Evolutionary conservation across 768 basidiomycete genomes (phyloP).

Genomic region (Guyanaporus albipodus): DNA sequence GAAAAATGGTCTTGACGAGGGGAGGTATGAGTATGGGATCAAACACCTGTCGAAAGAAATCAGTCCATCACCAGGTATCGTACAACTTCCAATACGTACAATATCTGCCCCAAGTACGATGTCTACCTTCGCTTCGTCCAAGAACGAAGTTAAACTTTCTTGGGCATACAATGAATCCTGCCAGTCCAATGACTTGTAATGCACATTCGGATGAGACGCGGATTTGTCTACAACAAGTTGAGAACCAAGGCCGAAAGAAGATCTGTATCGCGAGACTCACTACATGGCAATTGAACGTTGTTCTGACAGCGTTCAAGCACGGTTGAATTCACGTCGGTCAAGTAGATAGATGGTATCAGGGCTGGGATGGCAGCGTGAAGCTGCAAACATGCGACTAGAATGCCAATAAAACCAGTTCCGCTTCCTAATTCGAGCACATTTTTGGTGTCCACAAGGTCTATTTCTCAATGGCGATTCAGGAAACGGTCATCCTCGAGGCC

Average conservation of each 20-base stretch:
- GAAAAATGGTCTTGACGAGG: slow-evolving; percentile 45
- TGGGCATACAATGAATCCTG: slow-evolving; percentile 44
- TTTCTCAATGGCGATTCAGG: not conserved
- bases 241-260: not conserved
- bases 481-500: not conserved
- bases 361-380: slow-evolving; percentile 1
- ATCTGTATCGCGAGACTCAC: slow-evolving; percentile 38
- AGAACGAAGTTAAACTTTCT: slow-evolving; percentile 15
- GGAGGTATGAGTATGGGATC: slow-evolving; percentile 60
- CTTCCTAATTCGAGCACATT: slow-evolving; percentile 71
- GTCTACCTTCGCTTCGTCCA: slow-evolving; percentile 46
- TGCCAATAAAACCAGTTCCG: slow-evolving; percentile 73
- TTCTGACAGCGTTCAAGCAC: slow-evolving; percentile 58
- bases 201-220: slow-evolving; percentile 43
- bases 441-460: slow-evolving; percentile 25
- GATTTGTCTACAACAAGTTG: slow-evolving; percentile 46
- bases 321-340: slow-evolving; percentile 64
- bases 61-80: not conserved
- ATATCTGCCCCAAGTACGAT: slow-evolving; percentile 73
- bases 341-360: slow-evolving; percentile 32
- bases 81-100: slow-evolving; percentile 27
- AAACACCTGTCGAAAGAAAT: slow-evolving; percentile 49
- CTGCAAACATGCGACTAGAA: slow-evolving; percentile 57
- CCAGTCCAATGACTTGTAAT: slow-evolving; percentile 61
- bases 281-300: slow-evolving; percentile 63